Evolutionary conservation across 768 basidiomycete genomes (phyloP).

Genomic region (Russula olivacea): DNA sequence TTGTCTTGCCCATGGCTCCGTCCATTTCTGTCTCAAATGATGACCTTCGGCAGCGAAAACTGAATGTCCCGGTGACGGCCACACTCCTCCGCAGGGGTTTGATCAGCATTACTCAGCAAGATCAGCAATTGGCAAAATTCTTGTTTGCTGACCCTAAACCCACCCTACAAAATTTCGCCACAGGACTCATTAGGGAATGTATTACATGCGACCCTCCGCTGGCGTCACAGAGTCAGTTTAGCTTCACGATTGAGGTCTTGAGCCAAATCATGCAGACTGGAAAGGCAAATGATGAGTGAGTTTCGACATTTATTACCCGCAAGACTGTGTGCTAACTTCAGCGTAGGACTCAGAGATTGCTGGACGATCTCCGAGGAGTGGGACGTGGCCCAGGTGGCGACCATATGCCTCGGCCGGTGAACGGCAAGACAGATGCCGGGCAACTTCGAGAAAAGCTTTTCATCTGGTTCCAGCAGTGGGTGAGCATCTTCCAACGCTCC

Average conservation of each 20-base stretch:
- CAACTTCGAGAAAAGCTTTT: slow-evolving; percentile 69
- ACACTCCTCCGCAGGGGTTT: slow-evolving; percentile 82
- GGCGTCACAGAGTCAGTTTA: slow-evolving; percentile 73
- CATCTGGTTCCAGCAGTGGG: slow-evolving; percentile 92
- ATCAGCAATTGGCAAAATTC: slow-evolving; percentile 85
- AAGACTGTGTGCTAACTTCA: slow-evolving; percentile 12
- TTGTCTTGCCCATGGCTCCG: slow-evolving; percentile 27
- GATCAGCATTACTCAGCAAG: slow-evolving; percentile 69
- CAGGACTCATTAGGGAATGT: slow-evolving; percentile 81
- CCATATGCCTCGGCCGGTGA: slow-evolving; percentile 36
- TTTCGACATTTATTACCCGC: slow-evolving; percentile 22
- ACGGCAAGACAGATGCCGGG: slow-evolving; percentile 64
- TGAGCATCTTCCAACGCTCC: slow-evolving; percentile 86
- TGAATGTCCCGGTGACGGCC: slow-evolving; percentile 90
- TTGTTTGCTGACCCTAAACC: slow-evolving; percentile 73
- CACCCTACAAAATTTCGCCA: slow-evolving; percentile 72
- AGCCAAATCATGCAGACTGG: slow-evolving; percentile 63
- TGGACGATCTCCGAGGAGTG: slow-evolving; percentile 77
- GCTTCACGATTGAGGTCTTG: slow-evolving; percentile 74
- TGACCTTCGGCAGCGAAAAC: slow-evolving; percentile 65
- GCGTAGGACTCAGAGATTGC: slow-evolving; percentile 56
- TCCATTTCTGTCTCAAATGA: slow-evolving; percentile 6
- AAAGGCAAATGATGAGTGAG: slow-evolving; percentile 83
- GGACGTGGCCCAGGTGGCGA: slow-evolving; percentile 46
- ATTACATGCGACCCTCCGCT: slow-evolving; percentile 75